Percentiles rank a stretch among this genome's conserved stretches.
phyloP scores from a whole-genome alignment of 345 rosid genomes.

The Syzygium grande region DNA sequence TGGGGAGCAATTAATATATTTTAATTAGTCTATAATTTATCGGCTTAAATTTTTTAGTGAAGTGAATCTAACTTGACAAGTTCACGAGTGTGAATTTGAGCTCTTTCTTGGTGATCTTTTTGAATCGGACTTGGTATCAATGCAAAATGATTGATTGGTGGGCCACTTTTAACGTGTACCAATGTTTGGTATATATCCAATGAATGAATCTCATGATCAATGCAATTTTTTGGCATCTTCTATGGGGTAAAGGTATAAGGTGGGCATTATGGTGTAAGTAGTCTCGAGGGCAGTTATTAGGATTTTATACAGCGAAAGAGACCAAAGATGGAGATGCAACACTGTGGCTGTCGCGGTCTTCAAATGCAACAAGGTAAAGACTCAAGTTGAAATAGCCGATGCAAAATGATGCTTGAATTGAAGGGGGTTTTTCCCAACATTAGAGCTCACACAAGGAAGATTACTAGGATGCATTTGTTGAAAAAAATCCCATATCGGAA shows the following conservation, averaged over 20 bases:
- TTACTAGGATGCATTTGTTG: neutral
- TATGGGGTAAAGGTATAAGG: too few species aligned
- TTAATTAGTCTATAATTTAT: fast-evolving
- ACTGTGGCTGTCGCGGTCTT: neutral
- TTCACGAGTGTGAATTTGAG: fast-evolving
- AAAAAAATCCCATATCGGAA: fast-evolving
- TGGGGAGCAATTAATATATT: too few species aligned
- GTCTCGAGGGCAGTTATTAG: neutral
- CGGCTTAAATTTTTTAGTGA: neutral
- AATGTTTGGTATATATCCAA: too few species aligned
- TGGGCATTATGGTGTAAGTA: neutral
- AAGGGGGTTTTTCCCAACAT: neutral
- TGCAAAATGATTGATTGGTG: neutral
- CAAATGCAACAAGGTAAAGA: neutral
- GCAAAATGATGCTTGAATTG: neutral
- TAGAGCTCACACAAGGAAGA: neutral
- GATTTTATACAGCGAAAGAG: neutral
- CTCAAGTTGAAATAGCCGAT: neutral
- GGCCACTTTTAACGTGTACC: neutral
- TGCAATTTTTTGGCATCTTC: neutral
- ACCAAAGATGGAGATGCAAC: neutral
- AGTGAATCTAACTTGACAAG: fast-evolving
- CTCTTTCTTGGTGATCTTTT: neutral
- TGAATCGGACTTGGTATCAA: fast-evolving
- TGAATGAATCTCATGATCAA: neutral